Conservation (phyloP, 495 filamentous ascomycete genomes). For the Aspergillus olivimuriae region DNA sequence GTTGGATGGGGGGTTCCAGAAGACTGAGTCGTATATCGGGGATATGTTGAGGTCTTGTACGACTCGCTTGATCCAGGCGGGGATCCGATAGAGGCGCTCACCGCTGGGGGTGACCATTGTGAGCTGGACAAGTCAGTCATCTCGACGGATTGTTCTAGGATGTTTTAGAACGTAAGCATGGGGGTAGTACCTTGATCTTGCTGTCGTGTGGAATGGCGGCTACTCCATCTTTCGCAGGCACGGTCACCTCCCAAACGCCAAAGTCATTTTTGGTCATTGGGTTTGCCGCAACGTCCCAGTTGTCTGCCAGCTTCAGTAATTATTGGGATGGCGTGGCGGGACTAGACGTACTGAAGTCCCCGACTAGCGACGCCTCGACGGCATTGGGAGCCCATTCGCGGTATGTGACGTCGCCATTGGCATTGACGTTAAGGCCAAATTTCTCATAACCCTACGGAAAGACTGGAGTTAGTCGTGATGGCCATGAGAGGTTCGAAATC, state of each 20-base stretch:
- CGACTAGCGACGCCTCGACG: slow-evolving; percentile 75
- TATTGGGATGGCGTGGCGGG: not conserved
- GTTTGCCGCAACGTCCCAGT: slow-evolving; percentile 76
- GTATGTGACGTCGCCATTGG: slow-evolving; percentile 81
- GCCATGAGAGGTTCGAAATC: not conserved
- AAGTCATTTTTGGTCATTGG: slow-evolving; percentile 79
- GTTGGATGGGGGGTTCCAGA: slow-evolving; percentile 85
- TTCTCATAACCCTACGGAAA: slow-evolving; percentile 66
- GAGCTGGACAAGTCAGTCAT: slow-evolving; percentile 59
- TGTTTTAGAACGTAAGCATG: no score
- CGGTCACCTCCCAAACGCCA: slow-evolving; percentile 79
- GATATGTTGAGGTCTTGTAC: slow-evolving; percentile 87
- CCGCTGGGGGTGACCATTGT: slow-evolving; percentile 74
- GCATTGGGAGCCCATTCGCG: slow-evolving; percentile 96
- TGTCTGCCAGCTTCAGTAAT: slow-evolving; percentile 54
- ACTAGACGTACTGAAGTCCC: slow-evolving; percentile 77
- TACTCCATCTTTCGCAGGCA: slow-evolving; percentile 68
- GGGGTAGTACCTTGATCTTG: slow-evolving; percentile 91
- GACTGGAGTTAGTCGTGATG: not conserved
- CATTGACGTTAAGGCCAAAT: slow-evolving; percentile 73
- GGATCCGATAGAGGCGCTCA: slow-evolving; percentile 79
- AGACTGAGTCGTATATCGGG: slow-evolving; percentile 86
- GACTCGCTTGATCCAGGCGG: slow-evolving; percentile 95
- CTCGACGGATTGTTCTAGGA: no score
- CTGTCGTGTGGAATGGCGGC: slow-evolving; percentile 85